These are phyloP conservation scores for Rostrohypoxylon terebratum DNA, from an alignment of 495 filamentous ascomycete species.

Conservation along the genomic window DNA sequence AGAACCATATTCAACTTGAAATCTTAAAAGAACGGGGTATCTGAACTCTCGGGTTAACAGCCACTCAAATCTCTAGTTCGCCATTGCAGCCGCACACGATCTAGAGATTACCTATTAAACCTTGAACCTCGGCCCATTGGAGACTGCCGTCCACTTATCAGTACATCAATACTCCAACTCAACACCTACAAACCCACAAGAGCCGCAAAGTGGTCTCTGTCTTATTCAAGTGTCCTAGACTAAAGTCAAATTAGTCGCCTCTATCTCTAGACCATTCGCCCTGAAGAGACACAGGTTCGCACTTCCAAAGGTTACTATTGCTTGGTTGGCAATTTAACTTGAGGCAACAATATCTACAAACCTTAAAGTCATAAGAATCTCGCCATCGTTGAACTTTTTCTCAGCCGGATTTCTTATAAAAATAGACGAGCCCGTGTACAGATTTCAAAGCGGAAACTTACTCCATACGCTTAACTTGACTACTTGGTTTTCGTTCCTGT, in stretches of 20 bases:
- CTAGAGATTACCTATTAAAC: background rate
- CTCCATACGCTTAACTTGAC: background rate
- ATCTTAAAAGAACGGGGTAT: constrained; percentile 2
- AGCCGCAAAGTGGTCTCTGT: background rate
- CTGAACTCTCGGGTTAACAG: constrained; percentile 7
- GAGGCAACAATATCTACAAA: background rate
- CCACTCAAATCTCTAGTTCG: background rate
- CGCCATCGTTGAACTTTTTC: constrained; percentile 5
- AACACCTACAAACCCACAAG: background rate
- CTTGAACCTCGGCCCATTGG: background rate
- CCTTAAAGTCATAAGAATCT: constrained; percentile 20
- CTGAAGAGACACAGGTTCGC: constrained; percentile 14
- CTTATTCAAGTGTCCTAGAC: background rate
- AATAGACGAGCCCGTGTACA: background rate
- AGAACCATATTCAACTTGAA: constrained; percentile 5
- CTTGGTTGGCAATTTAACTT: constrained; percentile 22
- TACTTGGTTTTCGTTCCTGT: constrained; percentile 1
- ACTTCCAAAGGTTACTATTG: constrained; percentile 15
- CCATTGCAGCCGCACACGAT: constrained; percentile 1
- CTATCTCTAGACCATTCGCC: constrained; percentile 13
- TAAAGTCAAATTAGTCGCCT: background rate
- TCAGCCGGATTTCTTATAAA: background rate
- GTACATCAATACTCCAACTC: background rate
- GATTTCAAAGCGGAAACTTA: background rate
- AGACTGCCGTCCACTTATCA: background rate